Evolutionary conservation across 2,329 filamentous ascomycete species (phyloP).

Genomic region (Whalleya microplaca): DNA sequence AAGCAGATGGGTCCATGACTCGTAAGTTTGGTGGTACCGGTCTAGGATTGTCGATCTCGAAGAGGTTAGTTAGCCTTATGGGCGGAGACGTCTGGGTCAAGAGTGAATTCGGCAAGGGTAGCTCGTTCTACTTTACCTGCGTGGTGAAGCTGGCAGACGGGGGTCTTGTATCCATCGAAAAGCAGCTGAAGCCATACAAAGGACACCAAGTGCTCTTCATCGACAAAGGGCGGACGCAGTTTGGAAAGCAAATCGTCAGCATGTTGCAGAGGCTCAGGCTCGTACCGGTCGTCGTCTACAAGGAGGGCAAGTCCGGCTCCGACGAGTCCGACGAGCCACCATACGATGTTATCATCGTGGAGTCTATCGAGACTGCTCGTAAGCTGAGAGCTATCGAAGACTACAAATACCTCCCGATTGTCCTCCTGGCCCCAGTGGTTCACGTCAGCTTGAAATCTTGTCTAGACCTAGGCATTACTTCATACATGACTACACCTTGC

Average conservation of each 20-base stretch:
- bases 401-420: slow-evolving; percentile 97
- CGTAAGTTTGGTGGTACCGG: slow-evolving; percentile 95
- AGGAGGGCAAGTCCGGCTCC: slow-evolving; percentile 67
- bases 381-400: slow-evolving; percentile 84
- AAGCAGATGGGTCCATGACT: slow-evolving; percentile 95
- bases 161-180: slow-evolving; percentile 76
- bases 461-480: slow-evolving; percentile 94
- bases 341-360: slow-evolving; percentile 95
- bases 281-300: slow-evolving; percentile 80
- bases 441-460: slow-evolving; percentile 93
- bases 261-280: slow-evolving; percentile 83
- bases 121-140: slow-evolving; percentile 96
- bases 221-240: slow-evolving; percentile 82
- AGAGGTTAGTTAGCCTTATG: slow-evolving; percentile 94
- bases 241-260: slow-evolving; percentile 72
- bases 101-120: slow-evolving; percentile 88
- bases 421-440: slow-evolving; percentile 85
- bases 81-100: slow-evolving; percentile 95
- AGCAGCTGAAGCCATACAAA: slow-evolving; percentile 86
- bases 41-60: slow-evolving; percentile 91
- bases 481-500: slow-evolving; percentile 98
- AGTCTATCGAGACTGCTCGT: slow-evolving; percentile 89
- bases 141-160: slow-evolving; percentile 82
- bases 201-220: slow-evolving; percentile 93
- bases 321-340: slow-evolving; percentile 63